Conservation (phyloP, 1,284 basidiomycete species). For the Tilletia horrida region DNA sequence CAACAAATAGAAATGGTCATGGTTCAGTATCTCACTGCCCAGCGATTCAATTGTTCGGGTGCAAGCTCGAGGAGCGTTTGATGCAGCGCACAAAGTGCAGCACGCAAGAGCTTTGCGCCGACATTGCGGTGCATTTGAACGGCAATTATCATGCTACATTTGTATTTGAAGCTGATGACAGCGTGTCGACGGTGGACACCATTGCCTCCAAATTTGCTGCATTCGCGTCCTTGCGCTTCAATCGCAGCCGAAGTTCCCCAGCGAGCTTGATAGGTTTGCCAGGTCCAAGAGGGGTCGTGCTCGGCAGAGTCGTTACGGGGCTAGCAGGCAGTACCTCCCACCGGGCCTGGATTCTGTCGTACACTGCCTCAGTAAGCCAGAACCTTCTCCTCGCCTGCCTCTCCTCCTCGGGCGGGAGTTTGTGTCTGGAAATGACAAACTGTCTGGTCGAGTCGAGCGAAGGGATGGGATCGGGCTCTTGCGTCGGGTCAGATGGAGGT, state of each 20-base stretch:
- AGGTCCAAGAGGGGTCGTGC: slow-evolving; percentile 18
- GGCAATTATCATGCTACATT: too few relatives aligned
- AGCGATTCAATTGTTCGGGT: too few relatives aligned
- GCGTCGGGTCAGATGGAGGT: slow-evolving; percentile 60
- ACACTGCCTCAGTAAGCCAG: slow-evolving; percentile 57
- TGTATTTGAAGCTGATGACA: too few relatives aligned
- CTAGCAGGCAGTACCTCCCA: slow-evolving; percentile 72
- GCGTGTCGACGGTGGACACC: background rate
- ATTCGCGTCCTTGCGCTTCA: slow-evolving; percentile 12
- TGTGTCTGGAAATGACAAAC: slow-evolving; percentile 78
- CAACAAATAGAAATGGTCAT: too few relatives aligned
- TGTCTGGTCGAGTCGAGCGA: slow-evolving; percentile 78
- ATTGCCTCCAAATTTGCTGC: background rate
- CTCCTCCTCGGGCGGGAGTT: slow-evolving; percentile 64
- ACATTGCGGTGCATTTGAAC: too few relatives aligned
- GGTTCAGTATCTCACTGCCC: too few relatives aligned
- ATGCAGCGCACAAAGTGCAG: too few relatives aligned
- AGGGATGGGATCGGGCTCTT: slow-evolving; percentile 65
- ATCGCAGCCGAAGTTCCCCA: slow-evolving; percentile 15
- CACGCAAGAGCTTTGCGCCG: too few relatives aligned
- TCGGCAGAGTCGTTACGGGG: background rate
- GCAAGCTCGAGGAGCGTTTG: too few relatives aligned
- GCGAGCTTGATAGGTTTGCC: background rate
- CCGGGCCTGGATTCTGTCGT: slow-evolving; percentile 72
- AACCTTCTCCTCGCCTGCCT: slow-evolving; percentile 86